Evolutionary conservation across 805 yeast species (phyloP), one percentile per base, ranked within the genome.

Genomic region (Candida cerambycidarum): DNA sequence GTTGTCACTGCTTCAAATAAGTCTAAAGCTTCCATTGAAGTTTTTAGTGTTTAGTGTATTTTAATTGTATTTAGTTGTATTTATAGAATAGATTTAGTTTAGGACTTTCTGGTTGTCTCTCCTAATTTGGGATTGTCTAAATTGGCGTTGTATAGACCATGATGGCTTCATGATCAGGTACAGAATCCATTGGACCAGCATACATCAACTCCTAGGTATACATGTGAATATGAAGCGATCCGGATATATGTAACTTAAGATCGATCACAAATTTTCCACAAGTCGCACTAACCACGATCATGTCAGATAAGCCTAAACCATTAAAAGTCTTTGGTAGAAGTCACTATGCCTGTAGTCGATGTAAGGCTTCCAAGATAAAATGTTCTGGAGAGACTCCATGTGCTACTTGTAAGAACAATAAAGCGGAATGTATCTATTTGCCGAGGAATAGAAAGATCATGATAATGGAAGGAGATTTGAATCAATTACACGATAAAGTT

Each of bases 1-100:
- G 85, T 88, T 40, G 84, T 87, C 38, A 87, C 95, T 34, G 95
- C 88, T 27, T 63, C 66, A 34, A 74, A 79, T 52, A 74, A 76
- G 41, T 71, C 85, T 28, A 71, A 69, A 42, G 95, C 92, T 28
- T 75, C 69, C 42, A 79, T 88, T 56, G 95, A 86, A 62, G 83
- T 88, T 3, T 89, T 88, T 53, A 34, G 39, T 28, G 44, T 44
- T 29, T 55, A 50, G 29, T n/a, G n/a, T n/a, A n/a, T n/a, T n/a
- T n/a, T n/a, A 32, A 16, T 4, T 29, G 17, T 21, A 29, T 11
- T 7, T 25, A 25, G 13, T 25, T 30, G 33, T 30, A 30, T 30
- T 30, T 32, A 21, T 21, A 21, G 23, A n/a, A 21, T 21, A 21
- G 23, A 21, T 21, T n/a, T n/a, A n/a, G n/a, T n/a, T n/a, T n/a